phyloP scores from a whole-genome alignment of 192 early-diverging fungal species.

The Backusella luteola region DNA sequence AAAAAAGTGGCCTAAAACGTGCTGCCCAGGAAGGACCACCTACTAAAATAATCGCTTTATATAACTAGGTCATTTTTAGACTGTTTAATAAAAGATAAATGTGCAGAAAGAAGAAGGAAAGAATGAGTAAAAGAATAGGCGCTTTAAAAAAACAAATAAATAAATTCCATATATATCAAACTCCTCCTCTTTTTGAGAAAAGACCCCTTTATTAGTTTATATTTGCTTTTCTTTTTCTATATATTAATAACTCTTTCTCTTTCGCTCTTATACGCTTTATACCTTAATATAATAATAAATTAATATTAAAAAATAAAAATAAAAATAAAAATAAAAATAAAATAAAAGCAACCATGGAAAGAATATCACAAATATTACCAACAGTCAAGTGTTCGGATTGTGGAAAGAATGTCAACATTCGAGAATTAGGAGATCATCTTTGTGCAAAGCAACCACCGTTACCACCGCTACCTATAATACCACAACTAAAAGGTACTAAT shows the following conservation, averaged over 20 bases:
- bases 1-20: slow-evolving; percentile 94
- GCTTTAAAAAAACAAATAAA: slow-evolving; percentile 13
- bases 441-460: slow-evolving; percentile 50
- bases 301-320: neutral
- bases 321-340: neutral
- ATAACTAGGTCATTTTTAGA: slow-evolving; percentile 2
- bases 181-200: neutral
- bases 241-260: neutral
- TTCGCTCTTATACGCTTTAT: neutral
- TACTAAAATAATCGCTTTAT: slow-evolving; percentile 93
- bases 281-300: neutral
- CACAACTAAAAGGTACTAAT: slow-evolving; percentile 4
- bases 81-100: neutral
- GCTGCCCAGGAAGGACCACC: slow-evolving; percentile 97
- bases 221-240: neutral
- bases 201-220: neutral
- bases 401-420: slow-evolving; percentile 52
- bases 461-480: slow-evolving; percentile 29
- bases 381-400: slow-evolving; percentile 59
- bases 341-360: slow-evolving; percentile 1
- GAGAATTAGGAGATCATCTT: slow-evolving; percentile 48
- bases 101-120: neutral
- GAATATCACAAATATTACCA: slow-evolving; percentile 55
- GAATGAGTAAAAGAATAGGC: neutral
- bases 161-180: neutral